Evolutionary conservation across 2,329 filamentous ascomycete genomes (phyloP).

Genomic region (Hirsutella thompsonii): DNA sequence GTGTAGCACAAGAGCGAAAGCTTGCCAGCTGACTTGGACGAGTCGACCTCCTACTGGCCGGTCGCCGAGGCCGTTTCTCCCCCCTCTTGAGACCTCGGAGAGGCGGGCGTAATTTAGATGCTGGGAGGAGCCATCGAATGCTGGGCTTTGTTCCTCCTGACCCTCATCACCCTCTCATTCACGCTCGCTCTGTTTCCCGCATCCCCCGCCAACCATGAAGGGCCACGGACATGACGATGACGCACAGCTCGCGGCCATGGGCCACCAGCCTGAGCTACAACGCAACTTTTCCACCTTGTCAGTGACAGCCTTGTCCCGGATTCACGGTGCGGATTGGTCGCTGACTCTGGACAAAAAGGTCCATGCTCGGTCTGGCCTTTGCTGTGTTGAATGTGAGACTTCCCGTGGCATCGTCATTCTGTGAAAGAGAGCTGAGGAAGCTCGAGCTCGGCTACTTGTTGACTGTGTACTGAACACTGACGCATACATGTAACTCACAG

Average conservation of each 20-base stretch:
- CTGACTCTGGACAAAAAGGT: conserved; percentile 4
- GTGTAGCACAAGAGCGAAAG: too few relatives aligned
- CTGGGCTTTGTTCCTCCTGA: too few relatives aligned
- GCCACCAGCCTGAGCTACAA: conserved; percentile 11
- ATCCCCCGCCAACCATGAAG: conserved; percentile 5
- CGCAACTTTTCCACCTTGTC: conserved; percentile 14
- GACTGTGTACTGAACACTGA: neutral
- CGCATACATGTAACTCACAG: too few relatives aligned
- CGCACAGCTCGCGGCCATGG: conserved; percentile 12
- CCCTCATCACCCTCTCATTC: neutral
- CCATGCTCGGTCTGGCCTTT: conserved; percentile 30
- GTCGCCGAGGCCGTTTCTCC: too few relatives aligned
- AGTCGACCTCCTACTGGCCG: too few relatives aligned
- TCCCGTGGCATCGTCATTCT: neutral
- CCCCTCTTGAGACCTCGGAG: too few relatives aligned
- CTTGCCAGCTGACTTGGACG: too few relatives aligned
- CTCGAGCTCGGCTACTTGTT: neutral
- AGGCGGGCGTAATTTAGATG: too few relatives aligned
- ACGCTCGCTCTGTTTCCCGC: neutral
- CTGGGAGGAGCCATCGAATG: too few relatives aligned
- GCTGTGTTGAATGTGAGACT: conserved; percentile 27
- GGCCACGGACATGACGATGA: conserved; percentile 9
- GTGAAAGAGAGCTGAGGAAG: neutral
- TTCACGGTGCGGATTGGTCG: neutral
- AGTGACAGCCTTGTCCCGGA: neutral